Percentiles rank a stretch among this genome's conserved stretches.
These are phyloP conservation scores for Chaetoceros tenuissimus DNA, from an alignment of 108 stramenopile species.

Conservation along the genomic window DNA sequence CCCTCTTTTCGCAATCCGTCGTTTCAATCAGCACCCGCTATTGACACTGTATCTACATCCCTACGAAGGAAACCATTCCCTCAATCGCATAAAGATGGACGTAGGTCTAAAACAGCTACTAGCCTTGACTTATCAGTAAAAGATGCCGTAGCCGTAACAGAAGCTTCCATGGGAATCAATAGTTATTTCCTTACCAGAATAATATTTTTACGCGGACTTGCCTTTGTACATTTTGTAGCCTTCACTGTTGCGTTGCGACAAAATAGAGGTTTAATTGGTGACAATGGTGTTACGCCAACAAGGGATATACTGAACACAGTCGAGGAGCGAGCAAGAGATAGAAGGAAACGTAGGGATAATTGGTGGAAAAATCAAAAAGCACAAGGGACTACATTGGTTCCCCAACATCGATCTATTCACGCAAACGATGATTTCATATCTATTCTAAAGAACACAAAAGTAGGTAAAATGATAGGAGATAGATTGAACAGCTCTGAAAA, in stretches of 20 bases:
- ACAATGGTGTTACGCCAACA: conserved; percentile 49
- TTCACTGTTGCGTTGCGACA: conserved; percentile 50
- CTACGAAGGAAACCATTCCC: too few species aligned
- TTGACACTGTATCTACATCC: too few species aligned
- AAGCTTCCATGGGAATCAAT: too few species aligned
- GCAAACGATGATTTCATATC: background rate
- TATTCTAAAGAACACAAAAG: background rate
- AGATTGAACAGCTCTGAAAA: conserved; percentile 1
- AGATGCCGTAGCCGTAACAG: too few species aligned
- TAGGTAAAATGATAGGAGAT: background rate
- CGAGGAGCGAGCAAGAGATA: conserved; percentile 16
- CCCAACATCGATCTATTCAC: background rate
- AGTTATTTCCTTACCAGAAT: conserved; percentile 48
- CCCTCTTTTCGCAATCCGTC: too few species aligned
- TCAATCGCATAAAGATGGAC: too few species aligned
- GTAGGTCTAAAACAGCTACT: too few species aligned
- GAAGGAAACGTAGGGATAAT: conserved; percentile 19
- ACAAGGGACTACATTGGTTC: background rate
- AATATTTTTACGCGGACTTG: conserved; percentile 50
- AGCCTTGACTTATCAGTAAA: too few species aligned
- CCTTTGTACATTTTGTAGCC: conserved; percentile 46
- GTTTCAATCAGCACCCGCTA: too few species aligned
- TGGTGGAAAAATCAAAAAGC: conserved; percentile 17
- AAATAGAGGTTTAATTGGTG: conserved; percentile 54
- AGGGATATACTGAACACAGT: conserved; percentile 25